Base-by-base conservation (phyloP, 768 basidiomycete species). In the Gautieria morchelliformis region DNA sequence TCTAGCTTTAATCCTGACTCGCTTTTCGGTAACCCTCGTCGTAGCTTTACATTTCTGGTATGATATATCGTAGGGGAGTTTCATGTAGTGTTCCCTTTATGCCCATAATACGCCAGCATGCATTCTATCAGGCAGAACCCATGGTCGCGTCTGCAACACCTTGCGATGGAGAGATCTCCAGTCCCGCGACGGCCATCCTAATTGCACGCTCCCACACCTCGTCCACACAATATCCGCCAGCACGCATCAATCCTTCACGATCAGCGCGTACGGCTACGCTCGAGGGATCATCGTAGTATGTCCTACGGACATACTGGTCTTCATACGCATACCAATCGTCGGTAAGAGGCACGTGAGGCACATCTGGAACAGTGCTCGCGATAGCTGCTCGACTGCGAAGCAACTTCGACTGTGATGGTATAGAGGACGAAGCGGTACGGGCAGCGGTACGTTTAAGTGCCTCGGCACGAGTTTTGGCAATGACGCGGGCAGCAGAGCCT, bases 121-220 rank as follows among this genome's bases (percentile, higher is more conserved):
- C 46, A 41, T 41, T 41, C 12, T 14, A 41, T 41, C n/a, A 12
- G n/a, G 46, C 27, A 27, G 27, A 46, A n/a, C 44, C 47, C 56
- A 40, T 49, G 30, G 40, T 35, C 12, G 17, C 12, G 19, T 33
- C 46, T 47, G 32, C 20, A 32, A 39, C 33, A 4, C 46, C 47
- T 24, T 52, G 20, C 22, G 54, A 66, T 1, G 85, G 82, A 35
- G 74, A 65, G 33, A 89, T 64, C 60, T 89, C 87, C 60, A 93
- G 67, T 1, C 81, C 88, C 39, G 83, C 83, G 22, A 93, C 84
- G 5, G 88, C 85, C 61, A 69, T 81, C 58, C 85, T 73, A 57
- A 94, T 66, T 12, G 89, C 89, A 55, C 91, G 76, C 63, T 87
- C 85, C 91, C 91, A 93, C 45, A 86, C 89, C 67, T 93, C 87